Conservation (phyloP, 2,329 filamentous ascomycete genomes). For the Phyllosticta capitalensis region DNA sequence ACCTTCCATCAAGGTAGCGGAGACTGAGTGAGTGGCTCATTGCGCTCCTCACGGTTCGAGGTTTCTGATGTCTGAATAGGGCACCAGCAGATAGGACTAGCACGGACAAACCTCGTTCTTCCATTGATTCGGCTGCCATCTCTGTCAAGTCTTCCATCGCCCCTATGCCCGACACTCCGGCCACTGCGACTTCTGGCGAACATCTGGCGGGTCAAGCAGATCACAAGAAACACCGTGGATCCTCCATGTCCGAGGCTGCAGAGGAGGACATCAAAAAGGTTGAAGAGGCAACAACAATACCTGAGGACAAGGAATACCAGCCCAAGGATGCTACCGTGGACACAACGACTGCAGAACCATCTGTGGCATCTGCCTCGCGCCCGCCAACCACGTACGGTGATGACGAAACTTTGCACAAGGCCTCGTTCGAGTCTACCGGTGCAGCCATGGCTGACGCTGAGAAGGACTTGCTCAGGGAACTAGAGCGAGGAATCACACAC, state of each 20-base stretch:
- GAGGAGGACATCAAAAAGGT: slow-evolving; percentile 23
- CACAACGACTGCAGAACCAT: background rate
- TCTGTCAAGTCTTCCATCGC: slow-evolving; percentile 10
- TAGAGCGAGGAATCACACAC: background rate
- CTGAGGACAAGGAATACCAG: slow-evolving; percentile 16
- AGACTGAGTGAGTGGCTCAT: background rate
- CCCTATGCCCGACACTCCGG: slow-evolving; percentile 20
- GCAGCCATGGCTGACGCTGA: slow-evolving; percentile 6
- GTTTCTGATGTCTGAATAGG: background rate
- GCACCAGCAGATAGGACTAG: background rate
- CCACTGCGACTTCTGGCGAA: slow-evolving; percentile 14
- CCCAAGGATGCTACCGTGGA: background rate
- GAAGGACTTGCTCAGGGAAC: background rate
- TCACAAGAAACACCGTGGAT: slow-evolving; percentile 17
- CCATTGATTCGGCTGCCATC: slow-evolving; percentile 1
- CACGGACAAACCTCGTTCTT: slow-evolving; percentile 2
- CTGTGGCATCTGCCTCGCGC: background rate
- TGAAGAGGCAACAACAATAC: slow-evolving; percentile 20
- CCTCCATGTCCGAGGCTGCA: slow-evolving; percentile 17
- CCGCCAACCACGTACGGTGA: background rate
- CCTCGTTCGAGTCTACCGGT: slow-evolving; percentile 1
- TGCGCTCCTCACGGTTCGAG: background rate
- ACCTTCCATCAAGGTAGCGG: slow-evolving; percentile 19
- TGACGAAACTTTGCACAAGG: background rate
- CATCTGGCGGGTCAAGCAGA: slow-evolving; percentile 3